Conservation (phyloP, 768 basidiomycete species). For the Boletales sp. region DNA sequence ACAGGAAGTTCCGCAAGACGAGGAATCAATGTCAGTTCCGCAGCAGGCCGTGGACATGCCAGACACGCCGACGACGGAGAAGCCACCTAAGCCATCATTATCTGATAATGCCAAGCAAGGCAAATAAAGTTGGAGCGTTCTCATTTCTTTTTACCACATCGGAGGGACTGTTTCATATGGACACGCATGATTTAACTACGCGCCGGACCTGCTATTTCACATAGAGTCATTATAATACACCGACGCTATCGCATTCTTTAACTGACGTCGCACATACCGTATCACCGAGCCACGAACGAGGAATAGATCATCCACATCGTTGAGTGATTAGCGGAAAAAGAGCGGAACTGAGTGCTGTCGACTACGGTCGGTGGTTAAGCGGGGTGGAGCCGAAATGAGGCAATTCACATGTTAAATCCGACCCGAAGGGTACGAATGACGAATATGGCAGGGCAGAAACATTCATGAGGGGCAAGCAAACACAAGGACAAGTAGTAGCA, state of each 20-base stretch:
- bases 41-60: slow-evolving; percentile 8
- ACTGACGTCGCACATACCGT: slow-evolving; percentile 4
- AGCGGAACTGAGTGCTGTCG: slow-evolving; percentile 8
- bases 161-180: neutral
- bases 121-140: slow-evolving; percentile 1
- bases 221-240: slow-evolving; percentile 21
- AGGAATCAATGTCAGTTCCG: slow-evolving; percentile 15
- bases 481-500: neutral
- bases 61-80: slow-evolving; percentile 21
- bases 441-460: slow-evolving; percentile 2
- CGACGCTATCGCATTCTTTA: slow-evolving; percentile 12
- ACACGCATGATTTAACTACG: slow-evolving; percentile 2
- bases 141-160: slow-evolving; percentile 3
- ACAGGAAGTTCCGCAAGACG: slow-evolving; percentile 19
- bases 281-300: neutral
- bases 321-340: slow-evolving; percentile 17
- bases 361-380: slow-evolving; percentile 14
- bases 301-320: no score
- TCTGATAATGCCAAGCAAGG: slow-evolving; percentile 8
- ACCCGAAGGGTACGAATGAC: neutral
- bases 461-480: slow-evolving; percentile 18
- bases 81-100: slow-evolving; percentile 2
- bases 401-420: slow-evolving; percentile 33
- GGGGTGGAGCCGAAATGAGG: slow-evolving; percentile 9
- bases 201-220: slow-evolving; percentile 1